A percentile compares a stretch with the other conserved stretches of the same genome.
phyloP scores from a whole-genome alignment of 2,329 filamentous ascomycete species.

The Talaromyces sp. region DNA sequence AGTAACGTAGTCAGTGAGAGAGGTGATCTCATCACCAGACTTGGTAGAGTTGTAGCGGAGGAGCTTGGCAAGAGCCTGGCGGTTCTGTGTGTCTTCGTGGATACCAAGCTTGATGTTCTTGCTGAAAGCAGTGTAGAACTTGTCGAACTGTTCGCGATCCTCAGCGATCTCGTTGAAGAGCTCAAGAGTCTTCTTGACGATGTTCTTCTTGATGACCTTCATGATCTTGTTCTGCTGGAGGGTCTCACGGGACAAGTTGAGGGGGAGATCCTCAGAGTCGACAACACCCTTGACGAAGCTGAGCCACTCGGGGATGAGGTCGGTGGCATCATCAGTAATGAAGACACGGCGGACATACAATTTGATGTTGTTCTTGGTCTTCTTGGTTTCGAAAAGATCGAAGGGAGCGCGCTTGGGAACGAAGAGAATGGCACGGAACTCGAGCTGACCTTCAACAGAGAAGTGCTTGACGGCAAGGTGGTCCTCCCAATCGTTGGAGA shows the following conservation, averaged over 20 bases:
- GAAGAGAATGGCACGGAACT: slow-evolving; percentile 99
- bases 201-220: slow-evolving; percentile 99
- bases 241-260: slow-evolving; percentile 99
- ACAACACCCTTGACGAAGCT: slow-evolving; percentile 99
- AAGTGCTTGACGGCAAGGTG: slow-evolving; percentile 99
- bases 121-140: slow-evolving; percentile 99
- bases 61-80: slow-evolving; percentile 86
- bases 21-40: slow-evolving; percentile 93
- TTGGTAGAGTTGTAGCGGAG: slow-evolving; percentile 99
- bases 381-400: slow-evolving; percentile 99
- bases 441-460: slow-evolving; percentile 99
- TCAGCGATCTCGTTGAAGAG: slow-evolving; percentile 98
- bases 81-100: slow-evolving; percentile 99
- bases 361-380: slow-evolving; percentile 99
- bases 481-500: slow-evolving; percentile 99
- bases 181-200: slow-evolving; percentile 99
- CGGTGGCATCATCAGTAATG: slow-evolving; percentile 99
- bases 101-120: slow-evolving; percentile 99
- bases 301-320: slow-evolving; percentile 99
- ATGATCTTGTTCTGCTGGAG: slow-evolving; percentile 99
- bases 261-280: slow-evolving; percentile 97
- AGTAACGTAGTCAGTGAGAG: slow-evolving; percentile 94
- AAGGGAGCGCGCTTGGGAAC: slow-evolving; percentile 99
- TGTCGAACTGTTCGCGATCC: slow-evolving; percentile 99
- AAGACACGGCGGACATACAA: slow-evolving; percentile 99